These are phyloP conservation scores for Colletotrichum sp. DNA, from an alignment of 2,329 filamentous ascomycete genomes.

Conservation along the genomic window DNA sequence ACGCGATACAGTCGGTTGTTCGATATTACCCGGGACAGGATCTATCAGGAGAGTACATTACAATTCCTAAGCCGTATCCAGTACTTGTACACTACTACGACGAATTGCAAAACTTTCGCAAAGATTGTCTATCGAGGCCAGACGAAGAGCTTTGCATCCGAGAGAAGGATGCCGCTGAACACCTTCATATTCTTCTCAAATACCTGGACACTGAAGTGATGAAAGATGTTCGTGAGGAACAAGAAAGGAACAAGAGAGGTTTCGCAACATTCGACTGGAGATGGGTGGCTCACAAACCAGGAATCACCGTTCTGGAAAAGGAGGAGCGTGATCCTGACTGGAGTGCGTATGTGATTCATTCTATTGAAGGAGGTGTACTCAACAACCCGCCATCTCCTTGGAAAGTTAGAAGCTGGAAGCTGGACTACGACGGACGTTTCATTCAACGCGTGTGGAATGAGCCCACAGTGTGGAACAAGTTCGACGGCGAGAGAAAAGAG, in stretches of 20 bases:
- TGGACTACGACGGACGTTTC: not conserved
- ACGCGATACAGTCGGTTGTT: conserved; percentile 23
- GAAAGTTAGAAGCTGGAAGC: not conserved
- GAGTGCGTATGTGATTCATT: not conserved
- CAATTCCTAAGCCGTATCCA: not conserved
- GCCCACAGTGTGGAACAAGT: no score
- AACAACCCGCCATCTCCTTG: not conserved
- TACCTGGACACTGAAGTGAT: conserved; percentile 29
- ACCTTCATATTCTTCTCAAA: conserved; percentile 21
- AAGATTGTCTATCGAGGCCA: not conserved
- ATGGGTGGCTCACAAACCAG: conserved; percentile 25
- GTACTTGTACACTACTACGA: conserved; percentile 2
- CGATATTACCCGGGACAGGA: conserved; percentile 21
- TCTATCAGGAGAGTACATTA: not conserved
- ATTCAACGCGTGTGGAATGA: not conserved
- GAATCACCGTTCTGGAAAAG: not conserved
- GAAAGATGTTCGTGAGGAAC: conserved; percentile 22
- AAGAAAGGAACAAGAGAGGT: conserved; percentile 22
- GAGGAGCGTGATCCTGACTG: not conserved
- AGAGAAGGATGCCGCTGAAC: conserved; percentile 12
- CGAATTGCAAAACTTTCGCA: not conserved
- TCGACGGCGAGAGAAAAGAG: not conserved
- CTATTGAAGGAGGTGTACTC: not conserved
- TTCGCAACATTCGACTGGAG: conserved; percentile 22
- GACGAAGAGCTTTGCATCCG: conserved; percentile 11